A percentile compares a stretch with the other conserved stretches of the same genome.
phyloP scores from a whole-genome alignment of 495 filamentous ascomycete species.

The Corynascus novoguineensis region DNA sequence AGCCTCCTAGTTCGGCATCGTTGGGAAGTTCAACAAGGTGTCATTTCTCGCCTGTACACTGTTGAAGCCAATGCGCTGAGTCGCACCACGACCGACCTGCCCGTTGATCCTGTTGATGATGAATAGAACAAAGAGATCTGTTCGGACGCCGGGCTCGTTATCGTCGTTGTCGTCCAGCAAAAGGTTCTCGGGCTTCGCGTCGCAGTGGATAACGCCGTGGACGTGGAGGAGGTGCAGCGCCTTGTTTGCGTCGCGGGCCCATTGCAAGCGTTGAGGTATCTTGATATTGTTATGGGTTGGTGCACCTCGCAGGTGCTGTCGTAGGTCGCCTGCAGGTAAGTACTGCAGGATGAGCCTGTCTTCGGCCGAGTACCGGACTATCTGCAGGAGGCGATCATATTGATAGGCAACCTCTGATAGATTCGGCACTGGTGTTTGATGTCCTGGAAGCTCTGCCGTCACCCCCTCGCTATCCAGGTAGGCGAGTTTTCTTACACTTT shows the following conservation, averaged over 20 bases:
- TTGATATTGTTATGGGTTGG: not conserved
- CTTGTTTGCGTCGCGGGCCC: slow-evolving; percentile 1
- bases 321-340: not conserved
- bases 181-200: slow-evolving; percentile 2
- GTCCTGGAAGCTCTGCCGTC: slow-evolving; percentile 1
- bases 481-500: slow-evolving; percentile 1
- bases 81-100: too few relatives aligned
- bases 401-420: slow-evolving; percentile 1
- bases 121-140: too few relatives aligned
- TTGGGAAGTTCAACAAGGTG: too few relatives aligned
- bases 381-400: slow-evolving; percentile 1
- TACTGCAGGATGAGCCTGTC: slow-evolving; percentile 7
- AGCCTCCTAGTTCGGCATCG: too few relatives aligned
- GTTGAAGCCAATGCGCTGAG: too few relatives aligned
- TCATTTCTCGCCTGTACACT: too few relatives aligned
- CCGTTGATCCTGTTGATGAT: too few relatives aligned
- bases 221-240: slow-evolving; percentile 1
- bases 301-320: not conserved
- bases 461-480: not conserved
- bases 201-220: slow-evolving; percentile 2
- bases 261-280: not conserved
- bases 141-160: too few relatives aligned
- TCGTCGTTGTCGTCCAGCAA: slow-evolving; percentile 1
- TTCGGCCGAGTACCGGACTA: slow-evolving; percentile 3
- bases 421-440: not conserved